These are phyloP conservation scores for Elsinoe australis DNA, from an alignment of 2,329 filamentous ascomycete species.

Conservation along the genomic window DNA sequence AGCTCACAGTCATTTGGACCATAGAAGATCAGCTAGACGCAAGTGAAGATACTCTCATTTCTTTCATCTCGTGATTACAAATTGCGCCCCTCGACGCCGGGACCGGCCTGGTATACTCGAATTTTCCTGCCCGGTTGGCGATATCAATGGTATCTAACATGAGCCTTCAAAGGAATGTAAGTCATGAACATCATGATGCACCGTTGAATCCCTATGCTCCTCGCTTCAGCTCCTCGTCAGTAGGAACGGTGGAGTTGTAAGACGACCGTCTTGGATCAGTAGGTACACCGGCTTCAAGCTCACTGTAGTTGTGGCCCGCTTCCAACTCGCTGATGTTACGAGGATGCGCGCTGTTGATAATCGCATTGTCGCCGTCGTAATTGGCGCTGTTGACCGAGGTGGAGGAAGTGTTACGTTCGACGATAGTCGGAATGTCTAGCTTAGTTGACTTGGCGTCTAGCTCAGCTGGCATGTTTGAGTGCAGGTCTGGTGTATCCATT, in stretches of 20 bases:
- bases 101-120: too few species aligned
- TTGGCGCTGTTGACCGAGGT: constrained; percentile 3
- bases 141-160: constrained; percentile 6
- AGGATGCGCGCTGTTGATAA: background rate
- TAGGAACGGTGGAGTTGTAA: background rate
- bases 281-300: constrained; percentile 7
- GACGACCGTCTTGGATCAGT: background rate
- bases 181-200: constrained; percentile 6
- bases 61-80: too few species aligned
- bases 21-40: too few species aligned
- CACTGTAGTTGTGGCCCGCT: background rate
- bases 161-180: constrained; percentile 11
- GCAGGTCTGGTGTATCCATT: background rate
- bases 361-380: constrained; percentile 6
- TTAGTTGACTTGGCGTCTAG: constrained; percentile 9
- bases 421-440: background rate
- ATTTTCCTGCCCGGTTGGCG: too few species aligned
- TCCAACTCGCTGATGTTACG: constrained; percentile 7
- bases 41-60: too few species aligned
- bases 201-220: background rate
- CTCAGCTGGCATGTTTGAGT: constrained; percentile 8
- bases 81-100: too few species aligned
- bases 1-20: too few species aligned
- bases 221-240: background rate
- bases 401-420: background rate